Conservation (phyloP, 768 basidiomycete species). For the Gymnopilus dilepis region DNA sequence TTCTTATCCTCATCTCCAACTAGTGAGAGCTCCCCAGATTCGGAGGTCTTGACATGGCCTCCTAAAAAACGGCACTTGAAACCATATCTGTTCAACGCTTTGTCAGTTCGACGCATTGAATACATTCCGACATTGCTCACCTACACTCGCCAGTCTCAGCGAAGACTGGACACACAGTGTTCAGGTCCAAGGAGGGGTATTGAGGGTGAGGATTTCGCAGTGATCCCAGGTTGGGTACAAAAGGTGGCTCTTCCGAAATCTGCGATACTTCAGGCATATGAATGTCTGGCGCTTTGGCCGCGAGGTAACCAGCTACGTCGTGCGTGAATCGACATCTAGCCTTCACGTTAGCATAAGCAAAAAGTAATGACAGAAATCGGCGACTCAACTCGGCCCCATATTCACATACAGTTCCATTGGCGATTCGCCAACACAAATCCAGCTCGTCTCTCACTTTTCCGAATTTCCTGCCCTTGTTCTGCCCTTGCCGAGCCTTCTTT, state of each 20-base stretch:
- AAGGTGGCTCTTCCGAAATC: constrained; percentile 56
- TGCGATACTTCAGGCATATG: constrained; percentile 53
- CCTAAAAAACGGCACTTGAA: constrained; percentile 92
- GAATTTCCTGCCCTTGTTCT: constrained; percentile 85
- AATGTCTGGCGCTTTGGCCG: constrained; percentile 76
- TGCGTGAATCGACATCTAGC: constrained; percentile 81
- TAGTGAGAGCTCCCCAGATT: constrained; percentile 52
- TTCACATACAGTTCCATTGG: constrained; percentile 72
- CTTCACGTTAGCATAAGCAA: constrained; percentile 1
- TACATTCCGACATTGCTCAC: constrained; percentile 28
- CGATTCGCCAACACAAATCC: constrained; percentile 83
- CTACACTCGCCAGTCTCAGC: constrained; percentile 75
- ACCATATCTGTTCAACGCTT: constrained; percentile 56
- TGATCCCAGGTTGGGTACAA: constrained; percentile 40
- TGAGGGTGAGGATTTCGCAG: constrained; percentile 33
- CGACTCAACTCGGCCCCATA: constrained; percentile 62
- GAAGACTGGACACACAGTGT: constrained; percentile 70
- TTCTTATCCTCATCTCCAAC: constrained; percentile 65
- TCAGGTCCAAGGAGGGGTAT: constrained; percentile 48
- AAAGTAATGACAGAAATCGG: neutral
- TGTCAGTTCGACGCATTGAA: neutral
- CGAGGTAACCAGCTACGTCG: constrained; percentile 76
- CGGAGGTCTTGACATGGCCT: constrained; percentile 59
- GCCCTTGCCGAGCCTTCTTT: constrained; percentile 76
- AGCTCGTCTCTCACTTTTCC: constrained; percentile 79